Evolutionary conservation across 495 filamentous ascomycete genomes (phyloP), one percentile per base, ranked within the genome.

Genomic region (Cudoniella acicularis): DNA sequence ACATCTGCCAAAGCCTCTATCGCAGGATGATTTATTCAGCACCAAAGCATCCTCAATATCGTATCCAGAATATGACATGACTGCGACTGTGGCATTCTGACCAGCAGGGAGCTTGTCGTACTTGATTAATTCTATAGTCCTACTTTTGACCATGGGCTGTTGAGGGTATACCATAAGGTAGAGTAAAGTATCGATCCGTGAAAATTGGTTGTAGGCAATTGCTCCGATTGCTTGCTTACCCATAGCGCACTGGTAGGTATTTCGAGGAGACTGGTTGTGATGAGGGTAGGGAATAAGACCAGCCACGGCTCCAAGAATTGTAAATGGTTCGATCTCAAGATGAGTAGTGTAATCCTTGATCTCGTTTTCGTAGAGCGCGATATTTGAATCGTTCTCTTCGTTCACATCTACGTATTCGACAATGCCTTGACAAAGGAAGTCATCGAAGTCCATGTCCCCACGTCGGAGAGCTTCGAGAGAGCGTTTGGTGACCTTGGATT

Each of bases 181-280:
- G 18, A 98, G 83, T 25, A 98, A 81, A 2, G 92, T 96, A 67
- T 99, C 94, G 69, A 99, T 94, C 21, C 94, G 87, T 59, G 89
- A 84, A 75, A 96, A 96, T 71, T 98, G 95, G 67, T 99, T 99
- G 61, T 94, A 91, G 11, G 93, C 92, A 69, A 98, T 96, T 18
- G 93, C 91, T 50, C 94, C 94, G 70, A 99, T 97, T 17, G 94
- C 94, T 88, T 99, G 94, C 74, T 99, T 99, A 79, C 94, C 94
- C 94, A 99, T 99, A 73, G 94, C 94, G 72, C 95, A 97, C 76
- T 98, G 94, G 68, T 99, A 99, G 8, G 94, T 99, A 70, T 99
- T 99, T 76, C 94, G 86, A 9, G 94, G 94, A 2, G 94, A 99
- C 72, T 99, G 94, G 72, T 99, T 99, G 77, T 99, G 94, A 74